phyloP scores from a whole-genome alignment of 2,329 filamentous ascomycete species.

The Exophiala spinifera region DNA sequence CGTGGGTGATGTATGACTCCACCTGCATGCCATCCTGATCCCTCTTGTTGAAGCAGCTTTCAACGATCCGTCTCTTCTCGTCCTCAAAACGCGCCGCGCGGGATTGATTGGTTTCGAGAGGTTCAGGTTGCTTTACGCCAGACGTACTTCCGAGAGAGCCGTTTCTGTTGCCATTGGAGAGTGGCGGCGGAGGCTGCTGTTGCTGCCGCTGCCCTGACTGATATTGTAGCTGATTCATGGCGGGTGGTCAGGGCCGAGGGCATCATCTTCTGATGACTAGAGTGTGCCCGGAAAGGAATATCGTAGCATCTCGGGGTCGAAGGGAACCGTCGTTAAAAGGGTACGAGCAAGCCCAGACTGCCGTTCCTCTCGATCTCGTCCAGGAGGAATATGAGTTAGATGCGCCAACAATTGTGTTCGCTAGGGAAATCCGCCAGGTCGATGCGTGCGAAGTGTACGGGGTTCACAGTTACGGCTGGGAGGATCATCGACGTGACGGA shows the following conservation, averaged over 20 bases:
- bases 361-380: too few species aligned
- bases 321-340: background rate
- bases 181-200: conserved; percentile 1
- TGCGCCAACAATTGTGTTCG: too few species aligned
- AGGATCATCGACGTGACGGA: too few species aligned
- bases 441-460: too few species aligned
- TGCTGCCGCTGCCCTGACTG: conserved; percentile 18
- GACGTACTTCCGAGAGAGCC: conserved; percentile 8
- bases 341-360: too few species aligned
- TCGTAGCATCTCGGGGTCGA: background rate
- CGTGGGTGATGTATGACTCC: conserved; percentile 98
- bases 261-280: conserved; percentile 17
- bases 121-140: conserved; percentile 4
- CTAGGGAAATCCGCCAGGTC: too few species aligned
- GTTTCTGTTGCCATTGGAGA: conserved; percentile 14
- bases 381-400: too few species aligned
- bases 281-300: conserved; percentile 1
- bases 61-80: conserved; percentile 90
- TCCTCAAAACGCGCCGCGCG: conserved; percentile 88
- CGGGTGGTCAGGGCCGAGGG: conserved; percentile 7
- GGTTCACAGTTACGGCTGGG: too few species aligned
- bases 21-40: conserved; percentile 78
- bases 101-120: conserved; percentile 30
- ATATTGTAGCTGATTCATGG: conserved; percentile 21
- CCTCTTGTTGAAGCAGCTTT: conserved; percentile 89